Conservation (phyloP, 2,329 filamentous ascomycete species). For the Biscogniauxia mediterranea region DNA sequence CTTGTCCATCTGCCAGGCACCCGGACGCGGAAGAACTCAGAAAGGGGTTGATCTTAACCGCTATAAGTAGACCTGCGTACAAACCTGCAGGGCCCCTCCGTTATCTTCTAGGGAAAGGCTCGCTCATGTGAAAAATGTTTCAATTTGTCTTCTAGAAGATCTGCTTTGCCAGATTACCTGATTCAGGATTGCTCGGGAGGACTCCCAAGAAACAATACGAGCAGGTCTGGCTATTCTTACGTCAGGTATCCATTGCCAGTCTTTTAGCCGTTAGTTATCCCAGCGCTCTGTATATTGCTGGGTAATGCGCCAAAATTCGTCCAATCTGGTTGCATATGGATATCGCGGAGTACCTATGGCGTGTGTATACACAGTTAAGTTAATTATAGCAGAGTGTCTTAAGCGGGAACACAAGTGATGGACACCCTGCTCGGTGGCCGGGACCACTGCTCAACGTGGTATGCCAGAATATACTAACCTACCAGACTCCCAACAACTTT, state of each 20-base stretch:
- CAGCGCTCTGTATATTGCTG: not conserved
- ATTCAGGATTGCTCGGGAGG: not conserved
- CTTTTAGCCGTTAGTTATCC: not conserved
- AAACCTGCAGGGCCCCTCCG: slow-evolving; percentile 15
- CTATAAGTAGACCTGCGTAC: slow-evolving; percentile 16
- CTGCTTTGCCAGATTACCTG: not conserved
- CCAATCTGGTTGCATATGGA: not conserved
- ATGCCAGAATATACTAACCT: not conserved
- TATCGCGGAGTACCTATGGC: too few relatives aligned
- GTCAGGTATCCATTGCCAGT: not conserved
- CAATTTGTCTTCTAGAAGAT: not conserved
- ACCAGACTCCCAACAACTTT: not conserved
- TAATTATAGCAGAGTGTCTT: not conserved
- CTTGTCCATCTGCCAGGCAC: slow-evolving; percentile 20
- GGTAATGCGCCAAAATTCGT: not conserved
- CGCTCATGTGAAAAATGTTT: not conserved
- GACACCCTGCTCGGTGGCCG: not conserved
- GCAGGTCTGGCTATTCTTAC: not conserved
- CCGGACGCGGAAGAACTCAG: slow-evolving; percentile 20
- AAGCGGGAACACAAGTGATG: not conserved
- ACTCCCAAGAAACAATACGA: not conserved
- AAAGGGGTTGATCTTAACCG: slow-evolving; percentile 24
- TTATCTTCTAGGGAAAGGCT: slow-evolving; percentile 20
- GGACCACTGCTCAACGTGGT: not conserved
- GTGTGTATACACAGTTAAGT: not conserved